These are phyloP conservation scores for Myotisia sp. DNA, from an alignment of 2,329 filamentous ascomycete genomes.

Conservation along the genomic window DNA sequence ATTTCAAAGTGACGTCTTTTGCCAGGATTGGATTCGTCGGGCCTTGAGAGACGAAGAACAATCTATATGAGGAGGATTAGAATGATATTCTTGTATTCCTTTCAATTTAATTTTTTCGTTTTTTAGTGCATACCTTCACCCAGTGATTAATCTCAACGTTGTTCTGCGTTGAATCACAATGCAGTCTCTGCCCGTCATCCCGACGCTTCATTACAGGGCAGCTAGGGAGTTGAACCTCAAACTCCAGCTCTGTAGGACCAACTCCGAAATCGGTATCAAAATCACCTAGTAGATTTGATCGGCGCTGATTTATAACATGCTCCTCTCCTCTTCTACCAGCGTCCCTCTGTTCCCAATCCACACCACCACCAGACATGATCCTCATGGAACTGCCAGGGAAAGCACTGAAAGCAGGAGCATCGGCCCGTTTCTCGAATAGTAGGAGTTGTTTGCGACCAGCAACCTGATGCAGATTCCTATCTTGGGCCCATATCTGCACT, in stretches of 20 bases:
- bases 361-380: constrained; percentile 66
- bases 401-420: constrained; percentile 56
- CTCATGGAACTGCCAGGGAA: constrained; percentile 64
- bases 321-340: no score
- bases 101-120: not conserved
- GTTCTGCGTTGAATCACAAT: constrained; percentile 86
- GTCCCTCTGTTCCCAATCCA: no score
- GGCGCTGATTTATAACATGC: no score
- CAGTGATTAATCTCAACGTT: constrained; percentile 91
- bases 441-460: constrained; percentile 73
- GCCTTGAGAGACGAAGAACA: constrained; percentile 78
- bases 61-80: constrained; percentile 49
- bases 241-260: constrained; percentile 85
- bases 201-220: constrained; percentile 69
- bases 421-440: constrained; percentile 76
- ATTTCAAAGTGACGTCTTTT: constrained; percentile 88
- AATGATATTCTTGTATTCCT: constrained; percentile 9
- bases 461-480: constrained; percentile 70
- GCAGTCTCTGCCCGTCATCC: constrained; percentile 50
- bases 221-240: constrained; percentile 80
- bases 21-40: constrained; percentile 60
- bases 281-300: constrained; percentile 65
- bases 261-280: constrained; percentile 62
- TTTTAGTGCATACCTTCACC: constrained; percentile 59
- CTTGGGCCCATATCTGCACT: constrained; percentile 77